A percentile compares a stretch with the other conserved stretches of the same genome.
phyloP scores from a whole-genome alignment of 2,329 filamentous ascomycete species.

The Aspergillus ustus region DNA sequence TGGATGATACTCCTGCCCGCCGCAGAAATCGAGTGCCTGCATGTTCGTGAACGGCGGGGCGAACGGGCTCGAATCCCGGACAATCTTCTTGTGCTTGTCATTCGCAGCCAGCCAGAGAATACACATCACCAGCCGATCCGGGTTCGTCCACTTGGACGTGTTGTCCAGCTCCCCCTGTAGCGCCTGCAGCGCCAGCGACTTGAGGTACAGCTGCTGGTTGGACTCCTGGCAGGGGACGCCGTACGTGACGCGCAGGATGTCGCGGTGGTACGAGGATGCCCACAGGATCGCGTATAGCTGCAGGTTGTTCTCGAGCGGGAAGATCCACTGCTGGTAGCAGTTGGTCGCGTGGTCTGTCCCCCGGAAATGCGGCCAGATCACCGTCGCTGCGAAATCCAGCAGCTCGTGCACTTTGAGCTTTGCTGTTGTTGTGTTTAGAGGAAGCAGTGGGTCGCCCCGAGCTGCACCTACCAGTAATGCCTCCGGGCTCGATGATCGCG shows the following conservation, averaged over 20 bases:
- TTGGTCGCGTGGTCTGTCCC: neutral
- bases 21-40: conserved; percentile 14
- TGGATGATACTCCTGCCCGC: conserved; percentile 14
- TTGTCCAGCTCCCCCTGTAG: conserved; percentile 5
- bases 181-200: neutral
- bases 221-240: conserved; percentile 7
- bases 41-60: conserved; percentile 3
- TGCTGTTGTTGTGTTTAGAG: neutral
- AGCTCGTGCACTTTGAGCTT: conserved; percentile 9
- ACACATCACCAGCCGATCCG: conserved; percentile 13
- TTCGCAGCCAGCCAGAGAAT: conserved; percentile 15
- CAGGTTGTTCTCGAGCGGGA: conserved; percentile 3
- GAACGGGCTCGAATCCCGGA: conserved; percentile 14
- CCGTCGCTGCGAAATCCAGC: conserved; percentile 1
- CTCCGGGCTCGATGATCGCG: neutral
- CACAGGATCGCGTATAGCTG: conserved; percentile 7
- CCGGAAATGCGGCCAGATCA: conserved; percentile 9
- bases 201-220: conserved; percentile 16
- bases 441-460: neutral
- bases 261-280: conserved; percentile 14
- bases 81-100: neutral
- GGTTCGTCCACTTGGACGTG: neutral
- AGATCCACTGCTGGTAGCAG: conserved; percentile 6
- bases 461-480: neutral
- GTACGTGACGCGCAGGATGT: conserved; percentile 15